Evolutionary conservation across 768 basidiomycete species (phyloP).

Genomic region (Scleroderma bovista): DNA sequence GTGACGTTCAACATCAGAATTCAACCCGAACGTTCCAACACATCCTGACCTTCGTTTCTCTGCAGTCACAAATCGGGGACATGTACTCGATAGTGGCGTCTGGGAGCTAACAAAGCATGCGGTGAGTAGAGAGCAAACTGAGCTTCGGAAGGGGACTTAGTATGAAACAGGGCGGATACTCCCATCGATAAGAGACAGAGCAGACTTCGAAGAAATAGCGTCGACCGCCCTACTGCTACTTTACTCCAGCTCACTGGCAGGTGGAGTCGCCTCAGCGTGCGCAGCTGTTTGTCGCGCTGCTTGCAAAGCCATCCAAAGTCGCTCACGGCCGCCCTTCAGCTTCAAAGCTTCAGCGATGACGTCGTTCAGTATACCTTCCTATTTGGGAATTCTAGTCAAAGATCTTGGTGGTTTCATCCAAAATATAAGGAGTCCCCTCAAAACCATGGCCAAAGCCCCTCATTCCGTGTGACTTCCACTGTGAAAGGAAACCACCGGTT

Average conservation of each 20-base stretch:
- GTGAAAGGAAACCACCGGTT: constrained; percentile 3
- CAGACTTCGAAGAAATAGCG: neutral
- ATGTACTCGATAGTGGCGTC: neutral
- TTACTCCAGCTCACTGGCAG: no score
- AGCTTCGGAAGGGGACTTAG: neutral
- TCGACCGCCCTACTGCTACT: no score
- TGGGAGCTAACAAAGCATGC: neutral
- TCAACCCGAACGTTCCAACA: neutral
- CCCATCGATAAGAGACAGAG: constrained; percentile 8
- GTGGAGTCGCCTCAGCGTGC: no score
- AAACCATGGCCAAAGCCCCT: neutral
- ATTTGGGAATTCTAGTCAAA: constrained; percentile 13
- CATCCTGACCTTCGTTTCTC: neutral
- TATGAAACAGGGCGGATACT: neutral
- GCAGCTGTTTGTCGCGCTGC: no score
- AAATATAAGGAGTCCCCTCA: constrained; percentile 16
- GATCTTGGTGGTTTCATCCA: constrained; percentile 11
- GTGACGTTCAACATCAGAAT: neutral
- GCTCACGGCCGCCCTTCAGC: no score
- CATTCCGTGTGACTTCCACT: neutral
- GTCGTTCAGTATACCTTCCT: constrained; percentile 26
- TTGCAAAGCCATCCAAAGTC: no score
- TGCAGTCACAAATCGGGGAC: neutral
- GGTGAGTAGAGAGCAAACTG: neutral
- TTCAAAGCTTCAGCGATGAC: no score